Evolutionary conservation across 2,329 filamentous ascomycete species (phyloP), one percentile per base, ranked within the genome.

Genomic region (Colletotrichum sp.): DNA sequence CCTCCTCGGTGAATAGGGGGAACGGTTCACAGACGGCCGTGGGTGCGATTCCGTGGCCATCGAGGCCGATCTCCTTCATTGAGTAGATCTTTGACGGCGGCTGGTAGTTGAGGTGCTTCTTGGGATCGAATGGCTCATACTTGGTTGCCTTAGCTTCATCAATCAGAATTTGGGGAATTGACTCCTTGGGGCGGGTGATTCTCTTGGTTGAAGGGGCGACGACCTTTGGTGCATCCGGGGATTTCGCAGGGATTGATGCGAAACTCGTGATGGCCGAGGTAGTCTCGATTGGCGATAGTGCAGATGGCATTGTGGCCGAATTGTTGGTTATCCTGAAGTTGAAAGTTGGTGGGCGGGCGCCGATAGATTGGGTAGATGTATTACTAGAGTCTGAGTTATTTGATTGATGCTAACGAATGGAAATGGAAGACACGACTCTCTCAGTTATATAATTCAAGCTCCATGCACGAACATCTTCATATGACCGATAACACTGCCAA

Each of bases 1-100:
- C 92, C 63, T 92, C 91, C 34, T 86, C 80, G 12, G 90, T 90
- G 83, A 94, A 94, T 27, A 94, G 86, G 6, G 87, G 86, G 81
- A 94, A 94, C 1, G 92, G 91, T 74, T 93, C 90, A 0, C 91
- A 93, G 67, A 93, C 91, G 12, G 91, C 93, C 65, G 91, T 86
- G 2, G 88, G 88, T 2, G 93, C 94, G 32, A 94, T 87, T 8
- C 92, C 92, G 66, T 85, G 86, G 73, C 87, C 86, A 44, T 90
- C 86, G 63, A 90, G 89, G 5, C 90, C 91, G 69, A 94, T 86
- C 39, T 93, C 92, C 79, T 89, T 87, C 92, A 94, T 94, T 22
- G 87, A 90, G 79, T 90, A 83, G 59, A 90, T 84, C 76, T 89
- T 87, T 19, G 87, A 84, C 15, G 89, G 87, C 12, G 87, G 81